These are phyloP conservation scores for Alternaria ventricosa DNA, from an alignment of 2,329 filamentous ascomycete genomes.

Conservation along the genomic window DNA sequence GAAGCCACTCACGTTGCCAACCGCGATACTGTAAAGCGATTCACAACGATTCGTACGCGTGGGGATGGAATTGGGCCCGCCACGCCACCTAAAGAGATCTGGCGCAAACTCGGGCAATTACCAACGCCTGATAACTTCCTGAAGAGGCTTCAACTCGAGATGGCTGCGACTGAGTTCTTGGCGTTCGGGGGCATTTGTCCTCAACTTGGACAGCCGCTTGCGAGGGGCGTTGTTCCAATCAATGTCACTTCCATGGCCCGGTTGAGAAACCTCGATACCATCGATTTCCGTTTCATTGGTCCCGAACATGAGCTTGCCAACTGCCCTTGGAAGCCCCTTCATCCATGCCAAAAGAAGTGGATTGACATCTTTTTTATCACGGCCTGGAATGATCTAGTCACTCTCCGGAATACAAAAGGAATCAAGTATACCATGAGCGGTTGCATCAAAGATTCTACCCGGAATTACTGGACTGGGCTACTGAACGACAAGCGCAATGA, in stretches of 20 bases:
- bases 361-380: conserved; percentile 19
- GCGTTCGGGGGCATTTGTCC: conserved; percentile 10
- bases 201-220: neutral
- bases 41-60: neutral
- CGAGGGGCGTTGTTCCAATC: neutral
- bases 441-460: conserved; percentile 18
- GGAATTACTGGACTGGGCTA: conserved; percentile 12
- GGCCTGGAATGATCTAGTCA: neutral
- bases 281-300: conserved; percentile 30
- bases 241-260: neutral
- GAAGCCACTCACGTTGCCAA: conserved; percentile 7
- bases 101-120: neutral
- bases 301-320: conserved; percentile 16
- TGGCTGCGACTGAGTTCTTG: conserved; percentile 17
- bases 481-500: neutral
- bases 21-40: conserved; percentile 10
- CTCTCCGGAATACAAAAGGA: neutral
- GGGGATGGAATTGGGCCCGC: neutral
- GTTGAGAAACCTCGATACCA: conserved; percentile 1
- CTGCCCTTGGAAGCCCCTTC: conserved; percentile 17
- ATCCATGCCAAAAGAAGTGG: conserved; percentile 26
- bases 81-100: neutral
- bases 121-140: neutral
- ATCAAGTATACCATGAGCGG: conserved; percentile 11
- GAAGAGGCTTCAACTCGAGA: conserved; percentile 17